Evolutionary conservation across 1,284 basidiomycete genomes (phyloP).

Genomic region (Phellopilus nigrolimitatus): DNA sequence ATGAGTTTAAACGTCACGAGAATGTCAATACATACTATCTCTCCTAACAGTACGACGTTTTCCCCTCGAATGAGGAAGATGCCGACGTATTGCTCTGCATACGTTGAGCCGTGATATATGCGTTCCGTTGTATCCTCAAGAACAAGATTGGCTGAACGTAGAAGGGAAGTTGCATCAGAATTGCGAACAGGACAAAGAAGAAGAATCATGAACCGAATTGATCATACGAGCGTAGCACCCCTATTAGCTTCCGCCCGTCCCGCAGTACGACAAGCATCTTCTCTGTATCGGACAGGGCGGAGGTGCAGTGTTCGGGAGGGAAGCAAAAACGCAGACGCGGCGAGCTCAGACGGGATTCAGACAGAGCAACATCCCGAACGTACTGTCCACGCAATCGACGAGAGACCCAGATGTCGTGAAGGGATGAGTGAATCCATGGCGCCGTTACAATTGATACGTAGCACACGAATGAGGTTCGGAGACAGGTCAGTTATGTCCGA

Average conservation of each 20-base stretch:
- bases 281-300: slow-evolving; percentile 48
- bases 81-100: slow-evolving; percentile 82
- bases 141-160: slow-evolving; percentile 81
- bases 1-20: slow-evolving; percentile 15
- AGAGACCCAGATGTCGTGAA: slow-evolving; percentile 96
- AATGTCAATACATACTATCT: slow-evolving; percentile 74
- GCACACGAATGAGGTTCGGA: not conserved
- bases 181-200: not conserved
- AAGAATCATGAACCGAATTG: slow-evolving; percentile 80
- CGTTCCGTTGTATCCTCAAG: slow-evolving; percentile 87
- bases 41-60: slow-evolving; percentile 96
- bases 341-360: slow-evolving; percentile 43
- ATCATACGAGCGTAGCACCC: slow-evolving; percentile 95
- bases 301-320: no score
- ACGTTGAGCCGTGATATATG: slow-evolving; percentile 76
- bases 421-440: slow-evolving; percentile 90
- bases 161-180: not conserved
- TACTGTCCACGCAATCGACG: slow-evolving; percentile 98
- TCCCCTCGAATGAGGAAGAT: slow-evolving; percentile 95
- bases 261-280: slow-evolving; percentile 97
- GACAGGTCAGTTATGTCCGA: not conserved
- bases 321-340: not conserved
- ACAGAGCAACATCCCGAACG: slow-evolving; percentile 60
- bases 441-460: no score
- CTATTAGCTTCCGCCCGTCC: slow-evolving; percentile 95